A percentile compares a stretch with the other conserved stretches of the same genome.
Conservation (phyloP, 306 rosid genomes). For the Medicago lupulina region DNA sequence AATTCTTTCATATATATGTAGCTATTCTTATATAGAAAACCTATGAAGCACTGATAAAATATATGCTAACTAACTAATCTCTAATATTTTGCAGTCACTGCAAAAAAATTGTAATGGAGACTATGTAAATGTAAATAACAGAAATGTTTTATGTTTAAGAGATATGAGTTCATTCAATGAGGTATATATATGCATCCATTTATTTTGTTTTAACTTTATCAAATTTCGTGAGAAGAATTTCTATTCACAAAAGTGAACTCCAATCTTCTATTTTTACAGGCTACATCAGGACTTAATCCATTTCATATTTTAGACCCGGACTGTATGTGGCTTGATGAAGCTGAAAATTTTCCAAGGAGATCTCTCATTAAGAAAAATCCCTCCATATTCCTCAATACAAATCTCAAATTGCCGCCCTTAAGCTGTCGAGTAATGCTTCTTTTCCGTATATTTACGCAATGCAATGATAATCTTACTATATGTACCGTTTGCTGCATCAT, state of each 20-base stretch:
- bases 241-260: too few relatives aligned
- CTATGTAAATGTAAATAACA: slow-evolving; percentile 39
- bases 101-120: slow-evolving; percentile 56
- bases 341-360: slow-evolving; percentile 33
- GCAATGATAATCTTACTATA: not conserved
- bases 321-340: slow-evolving; percentile 28
- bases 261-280: not conserved
- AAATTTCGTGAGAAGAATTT: too few relatives aligned
- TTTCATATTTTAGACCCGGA: slow-evolving; percentile 47
- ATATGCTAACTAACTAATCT: not conserved
- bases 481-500: not conserved
- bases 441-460: not conserved
- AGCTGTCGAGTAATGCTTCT: slow-evolving; percentile 51
- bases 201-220: too few relatives aligned
- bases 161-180: slow-evolving; percentile 30
- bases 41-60: not conserved
- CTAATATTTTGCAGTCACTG: slow-evolving; percentile 50
- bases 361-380: slow-evolving; percentile 38
- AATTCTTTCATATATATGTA: not conserved
- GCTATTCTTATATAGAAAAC: not conserved
- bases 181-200: too few relatives aligned
- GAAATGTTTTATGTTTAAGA: slow-evolving; percentile 46
- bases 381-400: not conserved
- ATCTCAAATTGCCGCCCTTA: slow-evolving; percentile 38
- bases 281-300: slow-evolving; percentile 30